Evolutionary conservation across 2,329 filamentous ascomycete species (phyloP), one percentile per base, ranked within the genome.

Genomic region (Fusarium lyarnte): DNA sequence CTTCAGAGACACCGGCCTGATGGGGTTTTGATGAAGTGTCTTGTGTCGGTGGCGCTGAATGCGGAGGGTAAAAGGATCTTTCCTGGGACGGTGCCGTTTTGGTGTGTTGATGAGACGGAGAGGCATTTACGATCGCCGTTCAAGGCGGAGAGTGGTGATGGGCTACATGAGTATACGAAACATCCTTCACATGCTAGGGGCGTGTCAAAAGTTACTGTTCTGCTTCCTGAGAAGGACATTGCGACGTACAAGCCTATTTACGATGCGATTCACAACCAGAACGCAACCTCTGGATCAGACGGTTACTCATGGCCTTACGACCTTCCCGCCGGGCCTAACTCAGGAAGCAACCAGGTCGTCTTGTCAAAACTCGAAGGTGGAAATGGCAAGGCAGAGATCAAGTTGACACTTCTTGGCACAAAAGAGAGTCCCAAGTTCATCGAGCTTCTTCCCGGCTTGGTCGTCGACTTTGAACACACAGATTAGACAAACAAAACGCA

Each of bases 31-130:
- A 78, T 92, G 35, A 83, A 87, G 65, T 93, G 91, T 90, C 84
- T 86, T 29, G 85, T 90, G 29, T 87, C 88, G 23, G 84, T 85
- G 1, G 78, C 82, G 0, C 80, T 81, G 17, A 77, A 68, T 38
- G 66, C 65, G 1, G 53, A 65, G 2, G 74, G 74, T 8, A 47
- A 63, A 5, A 69, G 72, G 2, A 70, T 82, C 3, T 79, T 81
- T 13, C 81, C 87, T 1, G 89, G 90, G 0, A 80, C 81, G 19
- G 76, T 90, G 16, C 91, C 91, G 0, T 93, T 93, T 73, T 93
- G 87, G 84, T 91, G 89, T 74, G 84, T 92, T 51, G 91, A 93
- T 77, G 80, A 88, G 17, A 92, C 90, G 4, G 81, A 85, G 5
- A 79, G 91, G 11, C 72, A 81, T n/a, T 77, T 88, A 5, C 81